Evolutionary conservation across 345 rosid species (phyloP), one percentile per base, ranked within the genome.

Genomic region (Xanthoceras sorbifolium): DNA sequence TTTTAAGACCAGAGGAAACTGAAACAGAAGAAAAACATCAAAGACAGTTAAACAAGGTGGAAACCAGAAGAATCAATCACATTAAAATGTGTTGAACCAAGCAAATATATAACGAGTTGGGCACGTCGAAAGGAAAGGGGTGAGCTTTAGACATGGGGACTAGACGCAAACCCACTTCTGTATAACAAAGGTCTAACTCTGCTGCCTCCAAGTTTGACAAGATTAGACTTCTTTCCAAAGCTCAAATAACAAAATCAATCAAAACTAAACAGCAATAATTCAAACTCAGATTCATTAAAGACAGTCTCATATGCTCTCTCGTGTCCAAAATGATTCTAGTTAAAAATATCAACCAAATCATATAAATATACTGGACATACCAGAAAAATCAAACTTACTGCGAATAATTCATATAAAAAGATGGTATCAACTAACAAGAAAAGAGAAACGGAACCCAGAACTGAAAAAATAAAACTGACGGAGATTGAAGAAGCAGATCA

Each of bases 401-500:
- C 5, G n/a, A 4, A 50, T 15, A 50, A 50, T 50, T 50, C 6
- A 3, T 50, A 9, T 8, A 57, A 9, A 1, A 23, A 57, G 28
- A 9, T 28, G 46, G 46, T 42, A 42, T 10, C 46, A 42, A 42
- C 46, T 42, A 42, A 42, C 46, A 42, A 42, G 46, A 42, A 42
- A 42, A 22, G 12, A 57, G 10, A 69, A 46, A 79, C 40, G 61
- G 50, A 18, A 71, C 48, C 20, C 74, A 12, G 60, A 54, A n/a
- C 7, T 6, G 0, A 46, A 10, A 20, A 38, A 78, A 70, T 18
- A 42, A 22, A 65, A 85, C 81, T 82, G 55, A 79, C 85, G 1
- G 64, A 28, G 34, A 34, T 48, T 48, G 59, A 25, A 15, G 48
- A 2, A 22, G 60, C 23, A 54, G 60, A 11, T 3, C 26, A 65